Percentiles rank a stretch among this genome's conserved stretches.
Conservation (phyloP, 2,329 filamentous ascomycete species). For the Aspergillus sp. region DNA sequence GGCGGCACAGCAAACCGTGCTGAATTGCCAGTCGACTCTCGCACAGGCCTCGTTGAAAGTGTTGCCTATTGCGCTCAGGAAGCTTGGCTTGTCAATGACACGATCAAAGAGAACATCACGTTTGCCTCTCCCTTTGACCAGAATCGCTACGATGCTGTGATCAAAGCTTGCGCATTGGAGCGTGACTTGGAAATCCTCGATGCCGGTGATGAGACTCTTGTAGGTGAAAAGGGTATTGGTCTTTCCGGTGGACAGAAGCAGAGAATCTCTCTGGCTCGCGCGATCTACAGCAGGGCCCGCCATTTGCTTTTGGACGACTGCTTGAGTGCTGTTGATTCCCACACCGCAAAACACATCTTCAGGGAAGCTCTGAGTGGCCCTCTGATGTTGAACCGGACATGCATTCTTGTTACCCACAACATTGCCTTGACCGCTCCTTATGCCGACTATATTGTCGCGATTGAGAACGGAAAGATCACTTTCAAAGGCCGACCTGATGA, state of each 20-base stretch:
- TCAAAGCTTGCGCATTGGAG: constrained; percentile 88
- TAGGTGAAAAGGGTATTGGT: constrained; percentile 96
- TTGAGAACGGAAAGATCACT: constrained; percentile 83
- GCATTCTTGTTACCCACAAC: constrained; percentile 95
- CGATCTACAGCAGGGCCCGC: constrained; percentile 91
- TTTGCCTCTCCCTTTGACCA: constrained; percentile 83
- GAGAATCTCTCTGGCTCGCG: constrained; percentile 92
- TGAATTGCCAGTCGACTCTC: constrained; percentile 78
- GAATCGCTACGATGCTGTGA: constrained; percentile 81
- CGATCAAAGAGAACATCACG: constrained; percentile 93
- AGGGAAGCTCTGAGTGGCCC: constrained; percentile 87
- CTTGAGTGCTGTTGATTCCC: constrained; percentile 93
- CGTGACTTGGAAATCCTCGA: constrained; percentile 92
- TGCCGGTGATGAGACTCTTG: constrained; percentile 87
- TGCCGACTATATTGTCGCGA: constrained; percentile 77
- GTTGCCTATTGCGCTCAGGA: constrained; percentile 96
- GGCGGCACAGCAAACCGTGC: constrained; percentile 79
- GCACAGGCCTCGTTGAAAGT: constrained; percentile 85
- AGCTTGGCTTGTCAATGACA: constrained; percentile 95
- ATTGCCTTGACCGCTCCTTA: constrained; percentile 82
- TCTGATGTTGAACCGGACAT: constrained; percentile 86
- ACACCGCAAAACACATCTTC: constrained; percentile 98
- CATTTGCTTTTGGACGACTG: constrained; percentile 94
- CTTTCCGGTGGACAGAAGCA: constrained; percentile 97
- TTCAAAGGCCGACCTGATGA: constrained; percentile 77